These are phyloP conservation scores for Sodiomyces alkalinus DNA, from an alignment of 2,329 filamentous ascomycete species.

Conservation along the genomic window DNA sequence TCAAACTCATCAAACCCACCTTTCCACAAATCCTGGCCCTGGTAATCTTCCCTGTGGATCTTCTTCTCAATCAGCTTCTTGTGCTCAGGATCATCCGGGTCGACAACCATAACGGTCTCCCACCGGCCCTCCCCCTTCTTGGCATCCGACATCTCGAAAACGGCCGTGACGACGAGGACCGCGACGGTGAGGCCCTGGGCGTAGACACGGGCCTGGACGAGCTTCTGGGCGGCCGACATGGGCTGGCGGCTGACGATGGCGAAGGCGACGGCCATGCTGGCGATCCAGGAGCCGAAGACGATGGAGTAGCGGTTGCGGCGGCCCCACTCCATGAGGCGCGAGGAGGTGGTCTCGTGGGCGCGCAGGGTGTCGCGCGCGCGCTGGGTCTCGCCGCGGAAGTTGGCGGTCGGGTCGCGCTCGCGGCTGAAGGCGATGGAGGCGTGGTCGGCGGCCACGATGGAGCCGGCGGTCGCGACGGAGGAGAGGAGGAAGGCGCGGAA, in stretches of 20 bases:
- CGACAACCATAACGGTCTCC: slow-evolving; percentile 71
- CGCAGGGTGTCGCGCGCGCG: slow-evolving; percentile 38
- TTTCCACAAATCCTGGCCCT: slow-evolving; percentile 87
- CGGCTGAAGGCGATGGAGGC: slow-evolving; percentile 49
- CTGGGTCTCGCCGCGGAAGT: slow-evolving; percentile 49
- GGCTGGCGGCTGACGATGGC: slow-evolving; percentile 63
- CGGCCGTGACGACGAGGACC: slow-evolving; percentile 68
- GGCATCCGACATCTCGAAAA: slow-evolving; percentile 67
- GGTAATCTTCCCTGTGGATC: slow-evolving; percentile 75
- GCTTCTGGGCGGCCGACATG: slow-evolving; percentile 63
- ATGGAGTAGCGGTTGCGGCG: slow-evolving; percentile 74
- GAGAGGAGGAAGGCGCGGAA: slow-evolving; percentile 85
- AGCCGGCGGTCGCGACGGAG: slow-evolving; percentile 66
- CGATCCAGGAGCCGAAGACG: slow-evolving; percentile 69
- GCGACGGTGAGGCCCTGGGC: slow-evolving; percentile 79
- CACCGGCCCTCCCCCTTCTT: slow-evolving; percentile 61
- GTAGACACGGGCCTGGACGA: slow-evolving; percentile 90
- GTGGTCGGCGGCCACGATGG: slow-evolving; percentile 81
- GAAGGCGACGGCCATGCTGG: slow-evolving; percentile 61
- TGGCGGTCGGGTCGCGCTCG: slow-evolving; percentile 48
- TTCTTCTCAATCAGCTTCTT: slow-evolving; percentile 79
- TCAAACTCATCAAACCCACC: no score
- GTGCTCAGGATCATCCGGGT: slow-evolving; percentile 70
- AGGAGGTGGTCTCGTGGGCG: slow-evolving; percentile 36
- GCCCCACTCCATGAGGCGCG: slow-evolving; percentile 58